phyloP scores from a whole-genome alignment of 2,329 filamentous ascomycete genomes.

The Trichophyton verrucosum region DNA sequence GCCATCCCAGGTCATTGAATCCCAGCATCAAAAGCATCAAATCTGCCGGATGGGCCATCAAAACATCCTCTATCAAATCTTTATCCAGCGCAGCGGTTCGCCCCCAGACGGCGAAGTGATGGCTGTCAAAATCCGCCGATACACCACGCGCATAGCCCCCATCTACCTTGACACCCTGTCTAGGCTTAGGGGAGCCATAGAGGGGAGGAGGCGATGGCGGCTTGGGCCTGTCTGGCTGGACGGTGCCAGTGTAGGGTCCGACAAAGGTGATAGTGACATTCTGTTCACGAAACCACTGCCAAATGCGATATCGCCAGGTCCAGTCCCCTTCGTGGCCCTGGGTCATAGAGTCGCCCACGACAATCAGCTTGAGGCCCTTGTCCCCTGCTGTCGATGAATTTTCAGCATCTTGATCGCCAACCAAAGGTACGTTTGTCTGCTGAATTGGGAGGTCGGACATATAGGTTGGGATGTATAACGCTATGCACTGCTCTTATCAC shows the following conservation, averaged over 20 bases:
- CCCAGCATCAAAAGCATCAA: background rate
- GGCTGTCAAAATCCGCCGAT: background rate
- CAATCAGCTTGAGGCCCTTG: background rate
- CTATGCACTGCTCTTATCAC: background rate
- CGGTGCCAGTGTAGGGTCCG: background rate
- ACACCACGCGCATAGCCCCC: background rate
- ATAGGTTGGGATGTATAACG: too few relatives aligned
- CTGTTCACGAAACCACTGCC: background rate
- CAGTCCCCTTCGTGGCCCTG: conserved; percentile 1
- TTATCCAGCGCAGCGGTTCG: background rate
- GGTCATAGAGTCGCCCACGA: background rate
- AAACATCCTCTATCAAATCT: background rate
- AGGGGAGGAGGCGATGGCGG: background rate
- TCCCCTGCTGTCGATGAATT: background rate
- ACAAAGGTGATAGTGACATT: background rate
- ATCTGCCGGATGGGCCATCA: background rate
- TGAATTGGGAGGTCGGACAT: too few relatives aligned
- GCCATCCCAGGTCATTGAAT: conserved; percentile 1
- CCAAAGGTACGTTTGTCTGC: too few relatives aligned
- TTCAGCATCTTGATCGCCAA: background rate
- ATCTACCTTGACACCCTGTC: background rate
- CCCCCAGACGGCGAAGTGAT: background rate
- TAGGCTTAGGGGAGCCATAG: background rate
- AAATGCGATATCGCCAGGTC: conserved; percentile 1
- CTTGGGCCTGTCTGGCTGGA: background rate